Evolutionary conservation across 768 basidiomycete species (phyloP).

Genomic region (Ephemerocybe angulata): DNA sequence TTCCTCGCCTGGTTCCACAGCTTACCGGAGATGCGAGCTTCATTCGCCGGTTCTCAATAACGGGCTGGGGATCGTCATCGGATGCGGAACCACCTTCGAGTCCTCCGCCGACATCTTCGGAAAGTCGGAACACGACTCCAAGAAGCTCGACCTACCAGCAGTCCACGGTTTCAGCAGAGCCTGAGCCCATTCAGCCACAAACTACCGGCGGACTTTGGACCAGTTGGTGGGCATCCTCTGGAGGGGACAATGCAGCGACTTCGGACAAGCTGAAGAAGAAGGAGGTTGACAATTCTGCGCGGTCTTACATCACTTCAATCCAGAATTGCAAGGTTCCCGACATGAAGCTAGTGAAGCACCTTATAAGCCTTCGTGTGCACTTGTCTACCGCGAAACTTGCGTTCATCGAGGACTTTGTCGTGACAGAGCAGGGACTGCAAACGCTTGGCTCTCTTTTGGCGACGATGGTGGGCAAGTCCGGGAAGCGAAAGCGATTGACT

Average conservation of each 20-base stretch:
- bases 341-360: slow-evolving; percentile 64
- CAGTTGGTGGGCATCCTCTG: slow-evolving; percentile 72
- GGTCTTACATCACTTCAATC: slow-evolving; percentile 62
- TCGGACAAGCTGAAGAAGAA: slow-evolving; percentile 26
- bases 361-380: slow-evolving; percentile 81
- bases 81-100: neutral
- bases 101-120: slow-evolving; percentile 27
- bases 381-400: slow-evolving; percentile 75
- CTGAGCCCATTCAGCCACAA: slow-evolving; percentile 53
- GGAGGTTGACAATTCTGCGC: slow-evolving; percentile 46
- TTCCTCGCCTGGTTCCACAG: slow-evolving; percentile 69
- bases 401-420: slow-evolving; percentile 80
- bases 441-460: slow-evolving; percentile 56
- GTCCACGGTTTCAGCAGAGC: slow-evolving; percentile 29
- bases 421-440: slow-evolving; percentile 60
- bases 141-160: slow-evolving; percentile 20
- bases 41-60: slow-evolving; percentile 64
- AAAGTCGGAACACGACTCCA: too few species aligned
- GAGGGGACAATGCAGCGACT: slow-evolving; percentile 41
- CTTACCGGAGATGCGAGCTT: slow-evolving; percentile 68
- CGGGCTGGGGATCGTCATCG: slow-evolving; percentile 49
- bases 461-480: slow-evolving; percentile 60
- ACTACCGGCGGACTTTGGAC: slow-evolving; percentile 73
- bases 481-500: slow-evolving; percentile 53
- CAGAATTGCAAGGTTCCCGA: slow-evolving; percentile 51